Conservation (phyloP, 2,329 filamentous ascomycete genomes). For the Moelleriella libera region DNA sequence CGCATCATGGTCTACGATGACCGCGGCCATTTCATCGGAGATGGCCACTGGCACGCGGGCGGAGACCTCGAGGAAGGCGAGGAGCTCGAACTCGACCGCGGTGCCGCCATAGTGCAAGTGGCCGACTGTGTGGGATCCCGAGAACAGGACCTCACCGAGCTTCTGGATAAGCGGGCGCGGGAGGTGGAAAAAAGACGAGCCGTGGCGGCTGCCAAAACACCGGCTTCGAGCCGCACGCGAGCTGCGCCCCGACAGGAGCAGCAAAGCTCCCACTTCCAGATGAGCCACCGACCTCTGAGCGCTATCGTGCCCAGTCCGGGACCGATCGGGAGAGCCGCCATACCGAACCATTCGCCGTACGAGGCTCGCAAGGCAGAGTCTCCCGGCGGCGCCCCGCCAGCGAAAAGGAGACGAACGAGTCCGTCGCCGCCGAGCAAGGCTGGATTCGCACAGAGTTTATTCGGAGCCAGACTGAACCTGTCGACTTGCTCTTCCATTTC, state of each 20-base stretch:
- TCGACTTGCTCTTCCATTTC: conserved; percentile 8
- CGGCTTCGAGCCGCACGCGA: conserved; percentile 6
- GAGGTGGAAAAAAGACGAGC: conserved; percentile 36
- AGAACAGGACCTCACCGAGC: conserved; percentile 63
- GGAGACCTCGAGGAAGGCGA: conserved; percentile 65
- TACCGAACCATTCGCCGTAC: conserved; percentile 19
- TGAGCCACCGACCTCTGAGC: conserved; percentile 29
- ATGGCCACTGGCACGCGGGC: conserved; percentile 64
- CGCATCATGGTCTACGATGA: conserved; percentile 85
- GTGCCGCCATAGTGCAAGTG: conserved; percentile 66
- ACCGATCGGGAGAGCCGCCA: conserved; percentile 16
- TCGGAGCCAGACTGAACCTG: conserved; percentile 18
- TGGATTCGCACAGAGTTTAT: conserved; percentile 18
- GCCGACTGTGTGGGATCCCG: conserved; percentile 57
- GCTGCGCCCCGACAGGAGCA: conserved; percentile 9
- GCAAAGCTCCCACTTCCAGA: conserved; percentile 18
- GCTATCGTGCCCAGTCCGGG: conserved; percentile 15
- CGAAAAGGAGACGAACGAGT: conserved; percentile 14
- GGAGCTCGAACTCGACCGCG: conserved; percentile 65
- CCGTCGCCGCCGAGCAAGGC: conserved; percentile 18
- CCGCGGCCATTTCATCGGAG: conserved; percentile 65
- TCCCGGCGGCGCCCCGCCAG: conserved; percentile 6
- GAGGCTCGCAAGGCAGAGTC: conserved; percentile 13
- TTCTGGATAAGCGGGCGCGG: conserved; percentile 56
- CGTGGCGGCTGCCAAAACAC: conserved; percentile 24